Conservation (phyloP, 768 basidiomycete genomes). For the Leccinum uliginosum region DNA sequence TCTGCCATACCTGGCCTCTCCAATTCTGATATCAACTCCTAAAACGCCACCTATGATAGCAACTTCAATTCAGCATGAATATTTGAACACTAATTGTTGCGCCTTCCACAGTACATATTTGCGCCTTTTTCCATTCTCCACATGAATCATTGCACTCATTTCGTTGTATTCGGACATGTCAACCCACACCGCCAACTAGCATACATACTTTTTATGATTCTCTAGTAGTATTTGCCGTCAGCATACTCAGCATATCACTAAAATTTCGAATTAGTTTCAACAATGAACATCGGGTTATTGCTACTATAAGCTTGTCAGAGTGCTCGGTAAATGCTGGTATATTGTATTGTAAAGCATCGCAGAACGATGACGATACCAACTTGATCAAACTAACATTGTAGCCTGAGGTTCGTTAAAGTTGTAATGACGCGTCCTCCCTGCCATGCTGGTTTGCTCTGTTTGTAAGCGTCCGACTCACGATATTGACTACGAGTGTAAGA, state of each 20-base stretch:
- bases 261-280: constrained; percentile 10
- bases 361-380: neutral
- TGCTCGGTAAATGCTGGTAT: neutral
- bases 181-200: constrained; percentile 8
- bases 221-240: constrained; percentile 9
- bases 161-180: constrained; percentile 12
- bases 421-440: constrained; percentile 17
- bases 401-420: constrained; percentile 1
- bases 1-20: constrained; percentile 17
- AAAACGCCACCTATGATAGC: constrained; percentile 6
- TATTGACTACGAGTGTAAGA: constrained; percentile 53
- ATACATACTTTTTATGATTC: constrained; percentile 17
- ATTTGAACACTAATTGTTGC: constrained; percentile 1
- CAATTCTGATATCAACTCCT: constrained; percentile 10
- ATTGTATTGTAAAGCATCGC: constrained; percentile 1
- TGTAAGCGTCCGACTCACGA: constrained; percentile 68
- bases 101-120: constrained; percentile 21
- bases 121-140: neutral
- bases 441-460: constrained; percentile 40
- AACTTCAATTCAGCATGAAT: constrained; percentile 4
- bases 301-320: neutral
- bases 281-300: constrained; percentile 12
- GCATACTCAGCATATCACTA: constrained; percentile 12
- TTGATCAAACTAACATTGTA: neutral
- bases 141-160: constrained; percentile 7